Percentiles rank a stretch among this genome's conserved stretches.
phyloP scores from a whole-genome alignment of 176 grass and related monocot genomes.

The Zoysia pacifica region DNA sequence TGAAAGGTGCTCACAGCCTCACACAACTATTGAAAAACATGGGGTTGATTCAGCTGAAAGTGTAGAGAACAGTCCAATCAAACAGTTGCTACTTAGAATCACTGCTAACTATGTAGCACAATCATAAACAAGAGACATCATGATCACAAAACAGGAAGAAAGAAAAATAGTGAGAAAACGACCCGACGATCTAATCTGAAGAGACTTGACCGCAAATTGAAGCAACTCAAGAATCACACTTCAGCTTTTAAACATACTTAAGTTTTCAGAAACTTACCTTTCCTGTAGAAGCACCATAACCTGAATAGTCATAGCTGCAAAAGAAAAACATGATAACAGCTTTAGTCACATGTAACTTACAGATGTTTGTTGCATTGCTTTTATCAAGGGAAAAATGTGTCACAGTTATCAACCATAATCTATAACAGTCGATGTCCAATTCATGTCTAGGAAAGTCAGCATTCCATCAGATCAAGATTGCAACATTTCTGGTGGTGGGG shows the following conservation, averaged over 20 bases:
- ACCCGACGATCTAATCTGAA: background rate
- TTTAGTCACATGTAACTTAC: constrained; percentile 16
- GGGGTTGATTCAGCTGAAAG: constrained; percentile 24
- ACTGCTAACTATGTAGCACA: constrained; percentile 28
- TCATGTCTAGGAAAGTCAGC: constrained; percentile 5
- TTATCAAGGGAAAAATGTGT: constrained; percentile 3
- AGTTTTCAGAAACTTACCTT: constrained; percentile 67
- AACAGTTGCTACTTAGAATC: constrained; percentile 16
- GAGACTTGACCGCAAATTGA: constrained; percentile 17
- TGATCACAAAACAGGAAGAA: constrained; percentile 28
- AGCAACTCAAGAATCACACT: constrained; percentile 15
- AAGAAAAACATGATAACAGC: constrained; percentile 37
- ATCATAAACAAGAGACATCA: constrained; percentile 27
- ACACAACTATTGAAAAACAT: constrained; percentile 39
- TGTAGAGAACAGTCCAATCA: constrained; percentile 30
- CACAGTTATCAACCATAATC: constrained; percentile 4
- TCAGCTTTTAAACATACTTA: constrained; percentile 23
- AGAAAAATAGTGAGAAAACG: background rate
- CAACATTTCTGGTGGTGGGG: constrained; percentile 33
- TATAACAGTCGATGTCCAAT: background rate
- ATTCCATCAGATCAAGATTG: constrained; percentile 23
- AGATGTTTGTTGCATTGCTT: constrained; percentile 7
- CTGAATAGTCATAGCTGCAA: constrained; percentile 97
- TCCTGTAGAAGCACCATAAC: constrained; percentile 94
- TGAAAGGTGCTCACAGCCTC: constrained; percentile 18